A percentile compares a stretch with the other conserved stretches of the same genome.
Evolutionary conservation across 306 rosid species (phyloP).

Genomic region (Quercus mongolica): DNA sequence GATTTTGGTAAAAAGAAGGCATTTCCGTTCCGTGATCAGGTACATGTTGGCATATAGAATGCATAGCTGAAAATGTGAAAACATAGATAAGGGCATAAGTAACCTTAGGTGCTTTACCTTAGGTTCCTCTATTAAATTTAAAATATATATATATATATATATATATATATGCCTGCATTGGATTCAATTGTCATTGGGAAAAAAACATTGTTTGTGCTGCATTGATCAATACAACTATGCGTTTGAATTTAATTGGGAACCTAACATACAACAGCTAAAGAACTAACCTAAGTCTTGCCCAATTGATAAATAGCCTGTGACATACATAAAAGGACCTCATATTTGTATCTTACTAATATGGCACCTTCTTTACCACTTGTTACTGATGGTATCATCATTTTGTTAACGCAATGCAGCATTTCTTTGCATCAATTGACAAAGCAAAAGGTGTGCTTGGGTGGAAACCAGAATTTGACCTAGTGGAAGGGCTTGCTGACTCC

Average conservation of each 20-base stretch:
- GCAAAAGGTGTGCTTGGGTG: slow-evolving; percentile 79
- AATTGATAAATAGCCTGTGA: neutral
- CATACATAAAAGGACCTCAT: neutral
- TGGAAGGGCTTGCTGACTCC: slow-evolving; percentile 88
- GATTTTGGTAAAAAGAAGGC: slow-evolving; percentile 95
- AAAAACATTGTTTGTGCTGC: no score
- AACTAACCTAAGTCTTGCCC: no score
- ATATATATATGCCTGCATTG: no score
- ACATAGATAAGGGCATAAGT: neutral
- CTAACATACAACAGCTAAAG: no score
- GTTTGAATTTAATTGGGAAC: no score
- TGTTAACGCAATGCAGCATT: slow-evolving; percentile 57
- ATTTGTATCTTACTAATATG: neutral
- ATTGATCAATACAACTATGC: no score
- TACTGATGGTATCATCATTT: neutral
- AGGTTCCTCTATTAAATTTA: no score
- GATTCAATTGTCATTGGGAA: no score
- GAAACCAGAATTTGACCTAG: slow-evolving; percentile 70
- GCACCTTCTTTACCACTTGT: neutral
- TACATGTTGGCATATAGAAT: slow-evolving; percentile 11
- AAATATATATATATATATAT: no score
- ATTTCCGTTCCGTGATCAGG: slow-evolving; percentile 98
- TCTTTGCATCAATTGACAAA: slow-evolving; percentile 86
- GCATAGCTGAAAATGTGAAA: neutral
- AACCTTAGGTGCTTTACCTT: no score